Conservation (phyloP, 1,139 yeast genomes). For the Yamadazyma dushanensis region DNA sequence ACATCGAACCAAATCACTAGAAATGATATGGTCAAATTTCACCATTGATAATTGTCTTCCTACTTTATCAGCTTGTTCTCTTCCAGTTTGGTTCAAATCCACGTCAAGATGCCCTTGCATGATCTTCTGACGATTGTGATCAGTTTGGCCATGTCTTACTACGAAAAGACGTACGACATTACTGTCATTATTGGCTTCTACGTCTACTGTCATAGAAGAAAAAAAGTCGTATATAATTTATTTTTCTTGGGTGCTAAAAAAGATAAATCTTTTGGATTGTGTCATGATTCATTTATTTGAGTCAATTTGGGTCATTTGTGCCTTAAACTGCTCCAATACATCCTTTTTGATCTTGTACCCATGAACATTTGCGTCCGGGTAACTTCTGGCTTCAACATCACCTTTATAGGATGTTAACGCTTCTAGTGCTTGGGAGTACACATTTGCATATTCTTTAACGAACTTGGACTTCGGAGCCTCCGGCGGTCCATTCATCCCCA, state of each 20-base stretch:
- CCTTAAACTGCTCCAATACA: constrained; percentile 52
- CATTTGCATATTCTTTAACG: constrained; percentile 66
- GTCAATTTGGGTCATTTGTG: constrained; percentile 2
- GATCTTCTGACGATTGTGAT: constrained; percentile 62
- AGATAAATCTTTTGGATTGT: too few species aligned
- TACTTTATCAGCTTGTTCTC: constrained; percentile 52
- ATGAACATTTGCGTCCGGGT: constrained; percentile 65
- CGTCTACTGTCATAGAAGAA: constrained; percentile 28
- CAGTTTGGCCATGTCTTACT: constrained; percentile 82
- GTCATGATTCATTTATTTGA: not conserved
- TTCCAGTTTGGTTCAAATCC: constrained; percentile 59
- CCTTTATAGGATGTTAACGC: constrained; percentile 55
- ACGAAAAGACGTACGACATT: constrained; percentile 53
- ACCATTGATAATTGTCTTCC: constrained; percentile 41
- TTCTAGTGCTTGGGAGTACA: constrained; percentile 48
- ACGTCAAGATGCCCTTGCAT: constrained; percentile 75
- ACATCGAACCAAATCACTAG: constrained; percentile 67
- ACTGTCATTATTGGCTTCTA: constrained; percentile 34
- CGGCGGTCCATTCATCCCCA: constrained; percentile 68
- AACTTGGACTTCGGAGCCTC: constrained; percentile 60
- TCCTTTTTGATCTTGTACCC: constrained; percentile 73
- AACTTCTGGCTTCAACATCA: constrained; percentile 56
- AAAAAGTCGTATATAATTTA: not conserved
- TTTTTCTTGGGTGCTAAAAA: not conserved
- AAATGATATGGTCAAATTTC: constrained; percentile 50